These are phyloP conservation scores for Casuarina glauca DNA, from an alignment of 306 rosid genomes.

Conservation along the genomic window DNA sequence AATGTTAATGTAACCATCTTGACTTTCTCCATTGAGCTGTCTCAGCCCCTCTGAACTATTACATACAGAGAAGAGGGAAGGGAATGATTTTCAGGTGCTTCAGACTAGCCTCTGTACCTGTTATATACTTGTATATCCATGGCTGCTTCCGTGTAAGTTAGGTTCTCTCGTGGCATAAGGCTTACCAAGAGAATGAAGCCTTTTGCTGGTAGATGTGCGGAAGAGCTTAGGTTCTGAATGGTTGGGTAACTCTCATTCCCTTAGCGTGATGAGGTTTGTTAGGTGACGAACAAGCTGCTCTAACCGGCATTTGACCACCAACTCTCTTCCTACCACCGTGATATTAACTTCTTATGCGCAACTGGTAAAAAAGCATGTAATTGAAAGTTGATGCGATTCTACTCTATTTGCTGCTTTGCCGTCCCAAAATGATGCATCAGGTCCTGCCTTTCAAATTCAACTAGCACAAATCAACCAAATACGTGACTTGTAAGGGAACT, in stretches of 20 bases:
- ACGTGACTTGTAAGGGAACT: too few relatives aligned
- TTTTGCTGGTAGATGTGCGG: constrained; percentile 10
- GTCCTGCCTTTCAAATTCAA: too few relatives aligned
- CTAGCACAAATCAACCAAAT: too few relatives aligned
- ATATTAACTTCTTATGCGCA: too few relatives aligned
- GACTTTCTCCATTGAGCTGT: constrained; percentile 38
- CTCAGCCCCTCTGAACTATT: constrained; percentile 2
- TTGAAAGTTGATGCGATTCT: too few relatives aligned
- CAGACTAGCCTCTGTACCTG: constrained; percentile 6
- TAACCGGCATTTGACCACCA: constrained; percentile 16
- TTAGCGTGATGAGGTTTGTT: constrained; percentile 55
- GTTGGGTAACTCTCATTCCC: constrained; percentile 39
- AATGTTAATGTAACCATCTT: constrained; percentile 18
- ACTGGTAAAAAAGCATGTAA: too few relatives aligned
- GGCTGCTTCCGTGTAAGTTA: constrained; percentile 28
- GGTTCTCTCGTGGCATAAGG: constrained; percentile 16
- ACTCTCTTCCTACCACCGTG: constrained; percentile 30
- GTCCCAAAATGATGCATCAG: too few relatives aligned
- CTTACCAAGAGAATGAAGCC: constrained; percentile 47
- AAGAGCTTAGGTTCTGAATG: constrained; percentile 30
- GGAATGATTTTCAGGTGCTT: constrained; percentile 28
- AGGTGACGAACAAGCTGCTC: constrained; percentile 42
- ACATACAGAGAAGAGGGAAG: constrained; percentile 16
- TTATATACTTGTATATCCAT: constrained; percentile 40
- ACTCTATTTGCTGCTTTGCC: too few relatives aligned